phyloP scores from a whole-genome alignment of 805 yeast genomes.

The Suhomyces kilbournensis region DNA sequence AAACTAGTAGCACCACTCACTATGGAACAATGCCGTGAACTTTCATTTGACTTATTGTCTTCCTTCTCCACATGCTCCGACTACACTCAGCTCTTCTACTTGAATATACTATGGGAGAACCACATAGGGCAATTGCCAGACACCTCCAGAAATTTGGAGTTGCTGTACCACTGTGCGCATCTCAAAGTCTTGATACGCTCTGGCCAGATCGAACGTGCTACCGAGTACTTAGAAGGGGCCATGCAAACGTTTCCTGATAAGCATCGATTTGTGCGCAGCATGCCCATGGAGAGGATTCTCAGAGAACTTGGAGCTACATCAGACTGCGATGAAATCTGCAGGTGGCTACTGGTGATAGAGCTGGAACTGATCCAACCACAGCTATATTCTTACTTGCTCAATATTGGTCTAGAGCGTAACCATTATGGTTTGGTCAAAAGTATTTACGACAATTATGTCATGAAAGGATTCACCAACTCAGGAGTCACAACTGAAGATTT shows the following conservation, averaged over 20 bases:
- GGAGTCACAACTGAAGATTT: constrained; percentile 23
- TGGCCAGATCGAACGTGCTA: constrained; percentile 22
- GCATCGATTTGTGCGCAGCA: not conserved
- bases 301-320: constrained; percentile 9
- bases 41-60: constrained; percentile 1
- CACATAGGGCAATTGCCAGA: constrained; percentile 8
- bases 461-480: constrained; percentile 23
- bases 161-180: constrained; percentile 21
- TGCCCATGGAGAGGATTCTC: constrained; percentile 3
- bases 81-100: constrained; percentile 16
- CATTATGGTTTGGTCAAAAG: constrained; percentile 27
- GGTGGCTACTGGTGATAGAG: constrained; percentile 9
- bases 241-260: not conserved
- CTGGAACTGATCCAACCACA: constrained; percentile 2
- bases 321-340: constrained; percentile 22
- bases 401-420: constrained; percentile 20
- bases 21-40: not conserved
- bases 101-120: constrained; percentile 23
- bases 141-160: constrained; percentile 8
- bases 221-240: constrained; percentile 14
- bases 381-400: constrained; percentile 23
- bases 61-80: constrained; percentile 14
- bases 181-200: constrained; percentile 22
- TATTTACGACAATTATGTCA: constrained; percentile 27
- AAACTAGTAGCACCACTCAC: constrained; percentile 8